phyloP scores from a whole-genome alignment of 495 filamentous ascomycete species.

The Lichina pygmaea region DNA sequence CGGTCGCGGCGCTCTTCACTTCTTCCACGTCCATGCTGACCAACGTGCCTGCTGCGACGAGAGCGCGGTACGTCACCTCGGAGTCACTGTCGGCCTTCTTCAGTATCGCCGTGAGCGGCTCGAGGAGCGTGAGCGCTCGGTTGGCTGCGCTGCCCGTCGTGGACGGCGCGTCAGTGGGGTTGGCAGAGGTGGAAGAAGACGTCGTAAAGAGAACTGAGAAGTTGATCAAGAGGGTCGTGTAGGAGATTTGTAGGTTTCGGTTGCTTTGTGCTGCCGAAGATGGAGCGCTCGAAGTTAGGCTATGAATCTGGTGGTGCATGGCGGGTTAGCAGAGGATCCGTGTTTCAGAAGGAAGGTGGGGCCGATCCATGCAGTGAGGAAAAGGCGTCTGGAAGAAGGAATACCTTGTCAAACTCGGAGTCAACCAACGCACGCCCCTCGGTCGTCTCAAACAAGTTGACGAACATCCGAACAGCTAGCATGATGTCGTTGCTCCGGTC shows the following conservation, averaged over 20 bases:
- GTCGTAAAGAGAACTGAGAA: constrained; percentile 30
- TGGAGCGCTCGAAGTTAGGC: constrained; percentile 1
- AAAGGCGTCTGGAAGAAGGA: constrained; percentile 11
- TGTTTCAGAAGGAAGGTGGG: neutral
- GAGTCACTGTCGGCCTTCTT: constrained; percentile 32
- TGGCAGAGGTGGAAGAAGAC: constrained; percentile 6
- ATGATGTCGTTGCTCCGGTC: constrained; percentile 47
- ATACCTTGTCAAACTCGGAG: constrained; percentile 28
- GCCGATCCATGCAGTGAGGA: neutral
- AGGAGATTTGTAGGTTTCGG: constrained; percentile 54
- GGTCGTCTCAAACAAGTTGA: constrained; percentile 63
- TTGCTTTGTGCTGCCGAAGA: constrained; percentile 17
- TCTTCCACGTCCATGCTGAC: constrained; percentile 22
- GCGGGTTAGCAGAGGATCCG: neutral
- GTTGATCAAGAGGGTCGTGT: constrained; percentile 68
- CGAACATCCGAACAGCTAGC: constrained; percentile 55
- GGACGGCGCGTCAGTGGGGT: constrained; percentile 7
- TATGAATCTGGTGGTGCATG: constrained; percentile 4
- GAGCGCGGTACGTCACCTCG: constrained; percentile 56
- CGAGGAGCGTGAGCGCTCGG: constrained; percentile 28
- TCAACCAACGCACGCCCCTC: constrained; percentile 37
- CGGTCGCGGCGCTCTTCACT: constrained; percentile 18
- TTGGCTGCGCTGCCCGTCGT: constrained; percentile 16
- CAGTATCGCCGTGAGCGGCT: constrained; percentile 34
- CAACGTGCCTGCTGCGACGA: constrained; percentile 66